These are phyloP conservation scores for Pichia ethanolica DNA, from an alignment of 805 yeast species.

Conservation along the genomic window DNA sequence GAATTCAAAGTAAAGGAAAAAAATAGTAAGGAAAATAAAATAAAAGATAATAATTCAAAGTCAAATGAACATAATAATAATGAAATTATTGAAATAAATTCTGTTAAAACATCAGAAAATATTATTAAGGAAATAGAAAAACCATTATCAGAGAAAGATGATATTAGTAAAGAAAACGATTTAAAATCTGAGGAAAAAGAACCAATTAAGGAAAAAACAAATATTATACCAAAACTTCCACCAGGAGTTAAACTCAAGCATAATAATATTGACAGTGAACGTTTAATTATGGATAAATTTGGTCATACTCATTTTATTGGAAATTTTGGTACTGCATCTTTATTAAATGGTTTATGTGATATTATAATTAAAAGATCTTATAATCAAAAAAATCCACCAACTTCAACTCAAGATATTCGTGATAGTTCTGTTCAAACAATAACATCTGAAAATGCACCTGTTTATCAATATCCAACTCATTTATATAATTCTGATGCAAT, in stretches of 20 bases:
- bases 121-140: too few relatives aligned
- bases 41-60: too few relatives aligned
- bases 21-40: not conserved
- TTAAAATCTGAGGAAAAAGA: too few relatives aligned
- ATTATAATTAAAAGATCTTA: slow-evolving; percentile 32
- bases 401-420: slow-evolving; percentile 27
- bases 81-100: too few relatives aligned
- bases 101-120: too few relatives aligned
- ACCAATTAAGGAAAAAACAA: not conserved
- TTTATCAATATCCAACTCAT: slow-evolving; percentile 29
- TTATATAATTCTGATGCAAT: slow-evolving; percentile 25
- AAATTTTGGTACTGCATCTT: slow-evolving; percentile 37
- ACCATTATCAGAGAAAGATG: too few relatives aligned
- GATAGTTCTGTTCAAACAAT: slow-evolving; percentile 29
- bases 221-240: slow-evolving; percentile 13
- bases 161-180: too few relatives aligned
- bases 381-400: slow-evolving; percentile 28
- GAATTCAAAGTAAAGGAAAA: not conserved
- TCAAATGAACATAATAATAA: too few relatives aligned
- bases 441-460: slow-evolving; percentile 29
- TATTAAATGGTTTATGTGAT: slow-evolving; percentile 37
- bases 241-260: slow-evolving; percentile 17
- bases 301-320: slow-evolving; percentile 45
- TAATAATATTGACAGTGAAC: slow-evolving; percentile 23
- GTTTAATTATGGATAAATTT: slow-evolving; percentile 36